A percentile compares a stretch with the other conserved stretches of the same genome.
Evolutionary conservation across 169 alveolate genomes (phyloP).

Genomic region (Plasmodium gaboni): DNA sequence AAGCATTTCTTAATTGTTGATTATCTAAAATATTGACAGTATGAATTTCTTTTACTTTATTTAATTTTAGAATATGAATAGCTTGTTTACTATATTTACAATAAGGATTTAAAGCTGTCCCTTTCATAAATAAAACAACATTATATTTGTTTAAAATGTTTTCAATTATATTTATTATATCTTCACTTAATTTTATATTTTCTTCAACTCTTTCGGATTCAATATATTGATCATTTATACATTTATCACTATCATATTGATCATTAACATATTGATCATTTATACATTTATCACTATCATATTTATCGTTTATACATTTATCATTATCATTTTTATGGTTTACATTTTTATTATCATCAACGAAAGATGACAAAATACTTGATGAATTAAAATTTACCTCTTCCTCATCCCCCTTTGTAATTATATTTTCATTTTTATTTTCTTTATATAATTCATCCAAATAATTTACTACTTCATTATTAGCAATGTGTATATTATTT

Average conservation of each 20-base stretch:
- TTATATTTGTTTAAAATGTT: slow-evolving; percentile 78
- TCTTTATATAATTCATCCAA: too few species aligned
- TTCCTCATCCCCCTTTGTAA: too few species aligned
- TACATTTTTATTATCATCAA: too few species aligned
- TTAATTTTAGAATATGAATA: slow-evolving; percentile 82
- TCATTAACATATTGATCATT: not conserved
- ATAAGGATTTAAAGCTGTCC: slow-evolving; percentile 87
- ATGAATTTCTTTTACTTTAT: slow-evolving; percentile 82
- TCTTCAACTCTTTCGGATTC: slow-evolving; percentile 5
- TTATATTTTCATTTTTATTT: too few species aligned
- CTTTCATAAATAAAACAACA: slow-evolving; percentile 87
- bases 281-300: not conserved
- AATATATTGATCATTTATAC: not conserved
- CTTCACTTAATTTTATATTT: slow-evolving; percentile 29
- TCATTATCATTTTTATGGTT: too few species aligned
- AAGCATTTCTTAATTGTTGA: slow-evolving; percentile 88
- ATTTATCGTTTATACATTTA: not conserved
- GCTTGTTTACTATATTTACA: slow-evolving; percentile 87
- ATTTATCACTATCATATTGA: not conserved
- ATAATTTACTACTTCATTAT: too few species aligned
- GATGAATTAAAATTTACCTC: too few species aligned
- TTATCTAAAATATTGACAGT: slow-evolving; percentile 90
- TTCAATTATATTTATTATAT: slow-evolving; percentile 50
- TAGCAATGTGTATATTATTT: too few species aligned
- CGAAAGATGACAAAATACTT: too few species aligned